phyloP scores from a whole-genome alignment of 106 monocot genomes.

The Phalaenopsis equestris region DNA sequence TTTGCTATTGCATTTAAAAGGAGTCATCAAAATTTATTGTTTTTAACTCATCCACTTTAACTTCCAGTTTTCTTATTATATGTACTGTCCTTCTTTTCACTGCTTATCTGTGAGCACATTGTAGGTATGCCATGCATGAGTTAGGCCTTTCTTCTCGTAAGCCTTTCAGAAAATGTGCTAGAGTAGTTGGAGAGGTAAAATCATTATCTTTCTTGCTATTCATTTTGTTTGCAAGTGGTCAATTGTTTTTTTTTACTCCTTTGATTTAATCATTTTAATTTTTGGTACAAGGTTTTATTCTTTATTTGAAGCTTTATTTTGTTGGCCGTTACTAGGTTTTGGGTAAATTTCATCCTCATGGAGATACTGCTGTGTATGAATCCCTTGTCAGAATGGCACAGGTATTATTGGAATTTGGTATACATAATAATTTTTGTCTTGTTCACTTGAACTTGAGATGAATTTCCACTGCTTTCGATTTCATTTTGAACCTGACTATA shows the following conservation, averaged over 20 bases:
- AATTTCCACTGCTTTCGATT: background rate
- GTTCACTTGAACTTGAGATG: background rate
- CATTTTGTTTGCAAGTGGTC: background rate
- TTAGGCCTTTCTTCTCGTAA: conserved; percentile 88
- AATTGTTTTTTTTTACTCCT: background rate
- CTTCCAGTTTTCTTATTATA: background rate
- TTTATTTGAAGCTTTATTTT: background rate
- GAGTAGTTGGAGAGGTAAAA: conserved; percentile 95
- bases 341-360: conserved; percentile 99
- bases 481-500: too few relatives aligned
- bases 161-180: conserved; percentile 95
- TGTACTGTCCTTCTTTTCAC: background rate
- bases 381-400: conserved; percentile 98
- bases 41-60: background rate
- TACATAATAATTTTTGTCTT: conserved; percentile 5
- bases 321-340: conserved; percentile 52
- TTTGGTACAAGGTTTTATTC: background rate
- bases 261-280: background rate
- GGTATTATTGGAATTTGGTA: conserved; percentile 28
- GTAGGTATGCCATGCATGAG: conserved; percentile 97
- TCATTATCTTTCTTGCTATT: background rate
- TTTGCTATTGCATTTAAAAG: background rate
- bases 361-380: conserved; percentile 94
- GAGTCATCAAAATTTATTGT: background rate
- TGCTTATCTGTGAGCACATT: background rate